A percentile compares a stretch with the other conserved stretches of the same genome.
Evolutionary conservation across 2,329 filamentous ascomycete species (phyloP).

Genomic region (Hypoxylon sp.): DNA sequence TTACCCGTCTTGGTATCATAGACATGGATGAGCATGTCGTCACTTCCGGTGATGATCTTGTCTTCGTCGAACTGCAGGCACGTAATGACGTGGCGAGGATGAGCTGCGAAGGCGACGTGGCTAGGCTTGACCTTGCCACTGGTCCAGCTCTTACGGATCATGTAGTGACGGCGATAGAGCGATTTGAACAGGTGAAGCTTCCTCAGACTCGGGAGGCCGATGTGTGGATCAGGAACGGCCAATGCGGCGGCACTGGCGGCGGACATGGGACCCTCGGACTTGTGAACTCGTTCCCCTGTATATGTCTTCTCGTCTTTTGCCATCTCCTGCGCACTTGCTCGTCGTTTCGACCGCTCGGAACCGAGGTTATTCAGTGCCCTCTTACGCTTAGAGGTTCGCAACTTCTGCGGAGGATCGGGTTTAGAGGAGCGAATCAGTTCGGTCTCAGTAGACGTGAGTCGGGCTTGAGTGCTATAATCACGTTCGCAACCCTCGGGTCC

Average conservation of each 20-base stretch:
- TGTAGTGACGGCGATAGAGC: constrained; percentile 91
- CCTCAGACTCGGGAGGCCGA: constrained; percentile 83
- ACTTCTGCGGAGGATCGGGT: constrained; percentile 60
- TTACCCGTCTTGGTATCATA: constrained; percentile 97
- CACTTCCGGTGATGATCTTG: constrained; percentile 97
- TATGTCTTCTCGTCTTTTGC: constrained; percentile 61
- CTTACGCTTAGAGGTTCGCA: constrained; percentile 70
- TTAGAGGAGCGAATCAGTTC: constrained; percentile 64
- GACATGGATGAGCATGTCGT: constrained; percentile 97
- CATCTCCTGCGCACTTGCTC: constrained; percentile 65
- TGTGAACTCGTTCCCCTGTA: constrained; percentile 63
- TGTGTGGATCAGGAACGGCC: constrained; percentile 84
- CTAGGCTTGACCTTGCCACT: constrained; percentile 85
- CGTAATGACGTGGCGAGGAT: constrained; percentile 96
- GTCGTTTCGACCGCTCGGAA: constrained; percentile 68
- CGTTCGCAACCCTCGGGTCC: constrained; percentile 82
- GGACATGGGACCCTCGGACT: constrained; percentile 86
- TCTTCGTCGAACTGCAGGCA: constrained; percentile 98
- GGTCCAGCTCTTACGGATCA: constrained; percentile 95
- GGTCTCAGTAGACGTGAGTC: constrained; percentile 67
- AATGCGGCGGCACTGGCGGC: constrained; percentile 87
- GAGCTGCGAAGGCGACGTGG: constrained; percentile 96
- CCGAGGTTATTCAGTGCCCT: constrained; percentile 63
- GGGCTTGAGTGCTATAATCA: constrained; percentile 77
- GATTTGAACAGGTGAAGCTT: constrained; percentile 96